phyloP scores from a whole-genome alignment of 345 rosid genomes.

The Clausena lansium region DNA sequence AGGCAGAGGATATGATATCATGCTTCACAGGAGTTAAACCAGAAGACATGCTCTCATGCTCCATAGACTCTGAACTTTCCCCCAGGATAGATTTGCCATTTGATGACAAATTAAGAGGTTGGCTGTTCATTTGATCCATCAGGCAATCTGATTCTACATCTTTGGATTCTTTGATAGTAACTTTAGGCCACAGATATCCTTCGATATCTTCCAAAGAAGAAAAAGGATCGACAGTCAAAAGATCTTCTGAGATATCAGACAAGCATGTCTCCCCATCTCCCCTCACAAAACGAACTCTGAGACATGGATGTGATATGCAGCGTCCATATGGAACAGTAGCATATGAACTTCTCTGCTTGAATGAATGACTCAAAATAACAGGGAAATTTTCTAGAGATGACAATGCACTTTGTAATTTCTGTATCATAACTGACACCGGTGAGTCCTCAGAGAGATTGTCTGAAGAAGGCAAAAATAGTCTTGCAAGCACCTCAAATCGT shows the following conservation, averaged over 20 bases:
- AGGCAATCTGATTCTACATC: constrained; percentile 31
- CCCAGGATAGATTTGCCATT: constrained; percentile 46
- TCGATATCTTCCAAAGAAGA: constrained; percentile 62
- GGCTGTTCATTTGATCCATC: constrained; percentile 38
- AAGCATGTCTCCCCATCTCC: constrained; percentile 69
- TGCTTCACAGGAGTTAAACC: constrained; percentile 39
- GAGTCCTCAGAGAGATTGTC: constrained; percentile 41
- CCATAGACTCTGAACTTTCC: constrained; percentile 49
- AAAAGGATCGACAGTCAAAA: constrained; percentile 75
- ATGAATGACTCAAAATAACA: constrained; percentile 48
- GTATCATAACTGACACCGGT: constrained; percentile 50
- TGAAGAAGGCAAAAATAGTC: constrained; percentile 47
- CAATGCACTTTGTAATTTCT: constrained; percentile 72
- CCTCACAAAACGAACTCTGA: constrained; percentile 66
- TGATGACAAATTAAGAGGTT: constrained; percentile 34
- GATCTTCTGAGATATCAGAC: constrained; percentile 53
- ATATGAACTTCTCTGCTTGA: constrained; percentile 57
- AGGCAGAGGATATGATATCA: constrained; percentile 25
- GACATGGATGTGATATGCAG: constrained; percentile 53
- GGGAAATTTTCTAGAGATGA: constrained; percentile 86
- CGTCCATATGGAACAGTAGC: constrained; percentile 68
- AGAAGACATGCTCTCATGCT: constrained; percentile 31
- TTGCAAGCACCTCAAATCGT: constrained; percentile 68
- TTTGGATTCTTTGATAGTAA: constrained; percentile 35
- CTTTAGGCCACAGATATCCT: constrained; percentile 64